phyloP scores from a whole-genome alignment of 306 rosid genomes.

The Corylus avellana region DNA sequence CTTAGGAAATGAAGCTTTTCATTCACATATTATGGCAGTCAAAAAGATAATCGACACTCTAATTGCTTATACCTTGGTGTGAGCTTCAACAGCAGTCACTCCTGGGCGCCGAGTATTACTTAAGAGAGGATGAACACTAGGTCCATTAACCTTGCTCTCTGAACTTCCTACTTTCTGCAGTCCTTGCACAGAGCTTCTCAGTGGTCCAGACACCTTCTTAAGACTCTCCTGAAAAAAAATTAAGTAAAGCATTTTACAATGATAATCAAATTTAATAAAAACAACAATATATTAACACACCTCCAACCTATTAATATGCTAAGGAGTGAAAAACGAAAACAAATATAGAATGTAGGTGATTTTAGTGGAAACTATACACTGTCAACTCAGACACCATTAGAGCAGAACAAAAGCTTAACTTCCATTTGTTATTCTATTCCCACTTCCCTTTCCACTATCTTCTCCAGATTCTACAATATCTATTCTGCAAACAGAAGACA shows the following conservation, averaged over 20 bases:
- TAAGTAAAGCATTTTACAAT: neutral
- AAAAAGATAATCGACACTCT: slow-evolving; percentile 3
- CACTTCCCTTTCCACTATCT: neutral
- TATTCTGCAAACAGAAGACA: neutral
- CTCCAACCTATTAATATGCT: neutral
- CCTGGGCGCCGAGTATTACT: slow-evolving; percentile 41
- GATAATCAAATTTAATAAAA: neutral
- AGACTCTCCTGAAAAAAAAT: slow-evolving; percentile 45
- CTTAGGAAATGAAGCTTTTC: no score
- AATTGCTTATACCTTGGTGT: slow-evolving; percentile 45
- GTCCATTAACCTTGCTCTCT: slow-evolving; percentile 45
- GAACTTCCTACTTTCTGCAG: slow-evolving; percentile 45
- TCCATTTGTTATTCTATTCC: neutral
- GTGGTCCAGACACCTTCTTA: slow-evolving; percentile 62
- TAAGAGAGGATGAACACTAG: slow-evolving; percentile 38
- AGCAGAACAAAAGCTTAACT: neutral
- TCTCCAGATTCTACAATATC: neutral
- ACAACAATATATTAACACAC: neutral
- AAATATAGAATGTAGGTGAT: neutral
- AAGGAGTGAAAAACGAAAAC: neutral
- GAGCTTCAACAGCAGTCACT: slow-evolving; percentile 42
- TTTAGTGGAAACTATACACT: neutral
- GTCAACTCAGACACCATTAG: neutral
- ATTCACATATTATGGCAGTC: no score
- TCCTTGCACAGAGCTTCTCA: slow-evolving; percentile 46